Evolutionary conservation across 1,139 yeast species (phyloP), one percentile per base, ranked within the genome.

Genomic region (Magnusiomyces magnusii): DNA sequence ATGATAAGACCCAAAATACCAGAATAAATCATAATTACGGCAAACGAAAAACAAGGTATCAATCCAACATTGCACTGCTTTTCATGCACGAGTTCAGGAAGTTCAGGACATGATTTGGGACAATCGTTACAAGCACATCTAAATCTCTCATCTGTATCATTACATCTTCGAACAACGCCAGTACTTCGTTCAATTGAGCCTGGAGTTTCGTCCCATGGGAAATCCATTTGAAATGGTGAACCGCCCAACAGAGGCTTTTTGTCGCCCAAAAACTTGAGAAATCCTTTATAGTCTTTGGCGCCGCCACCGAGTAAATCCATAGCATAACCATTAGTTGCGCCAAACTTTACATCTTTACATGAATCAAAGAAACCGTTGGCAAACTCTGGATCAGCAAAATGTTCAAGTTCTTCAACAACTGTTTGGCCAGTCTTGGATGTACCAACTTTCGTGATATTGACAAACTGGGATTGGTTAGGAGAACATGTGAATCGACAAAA

Each of bases 301-400:
- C 98, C 98, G 13, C 99, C 99, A 5, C 99, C 99, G 56, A 93
- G 86, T 56, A 93, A 78, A 69, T 93, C 98, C 97, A 93, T 91
- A 9, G 97, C 98, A 67, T 81, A 88, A 1, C 98, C 97, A 72
- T 92, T 92, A 10, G 98, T 91, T 3, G 97, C 97, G 2, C 93
- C 85, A 70, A 93, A 92, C 73, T 92, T 91, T 70, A 93, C 87
- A 63, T 86, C 83, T 67, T 88, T 87, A 74, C 99, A 93, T 1
- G 96, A 88, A 61, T 91, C 87, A 69, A 76, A 93, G 68, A 92
- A 84, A 1, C 71, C 76, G 0, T 78, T 68, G 0, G 96, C 96
- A 75, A 82, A 82, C 0, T 67, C 68, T 0, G 83, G 78, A 60
- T 81, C 82, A 9, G 89, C 82, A 66, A 71, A 86, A 66, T 84